Evolutionary conservation across 2,329 filamentous ascomycete species (phyloP).

Genomic region (Colletotrichum cordylinicola): DNA sequence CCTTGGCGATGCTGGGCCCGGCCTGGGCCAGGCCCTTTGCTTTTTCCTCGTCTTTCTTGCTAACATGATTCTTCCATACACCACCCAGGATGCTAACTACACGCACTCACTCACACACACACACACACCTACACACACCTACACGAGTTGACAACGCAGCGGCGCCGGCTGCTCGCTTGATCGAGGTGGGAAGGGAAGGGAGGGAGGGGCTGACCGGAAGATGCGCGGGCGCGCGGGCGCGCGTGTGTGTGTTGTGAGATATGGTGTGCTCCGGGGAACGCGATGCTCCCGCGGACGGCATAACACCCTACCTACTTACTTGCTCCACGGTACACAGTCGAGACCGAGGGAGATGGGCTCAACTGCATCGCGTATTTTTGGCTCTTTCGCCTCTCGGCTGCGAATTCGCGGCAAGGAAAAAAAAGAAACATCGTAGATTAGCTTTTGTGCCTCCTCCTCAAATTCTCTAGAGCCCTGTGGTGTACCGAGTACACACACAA

Average conservation of each 20-base stretch:
- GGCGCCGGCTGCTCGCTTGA: conserved; percentile 15
- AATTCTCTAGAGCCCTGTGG: neutral
- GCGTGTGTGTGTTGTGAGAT: neutral
- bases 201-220: neutral
- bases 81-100: neutral
- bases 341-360: neutral
- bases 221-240: neutral
- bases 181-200: neutral
- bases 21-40: neutral
- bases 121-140: neutral
- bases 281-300: neutral
- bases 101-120: neutral
- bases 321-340: neutral
- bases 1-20: conserved; percentile 1
- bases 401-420: neutral
- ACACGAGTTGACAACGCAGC: neutral
- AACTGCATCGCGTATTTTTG: neutral
- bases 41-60: neutral
- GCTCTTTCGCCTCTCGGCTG: neutral
- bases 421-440: neutral
- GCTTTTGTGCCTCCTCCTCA: neutral
- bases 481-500: neutral
- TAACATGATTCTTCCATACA: neutral
- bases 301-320: neutral
- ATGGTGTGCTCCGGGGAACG: neutral